These are phyloP conservation scores for Didymosphaeria variabile DNA, from an alignment of 2,329 filamentous ascomycete species.

Conservation along the genomic window DNA sequence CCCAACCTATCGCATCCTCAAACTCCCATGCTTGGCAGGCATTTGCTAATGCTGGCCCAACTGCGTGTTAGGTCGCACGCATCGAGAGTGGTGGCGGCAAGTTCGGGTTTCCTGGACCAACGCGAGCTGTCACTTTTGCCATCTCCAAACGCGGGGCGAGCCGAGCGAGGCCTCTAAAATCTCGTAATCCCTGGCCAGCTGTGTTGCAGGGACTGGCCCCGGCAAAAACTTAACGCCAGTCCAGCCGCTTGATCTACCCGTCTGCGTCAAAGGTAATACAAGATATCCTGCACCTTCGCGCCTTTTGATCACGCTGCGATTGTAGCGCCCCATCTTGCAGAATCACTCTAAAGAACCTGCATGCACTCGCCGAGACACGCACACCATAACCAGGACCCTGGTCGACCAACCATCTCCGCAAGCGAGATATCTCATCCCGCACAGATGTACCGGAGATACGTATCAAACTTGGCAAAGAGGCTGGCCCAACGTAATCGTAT, in stretches of 20 bases:
- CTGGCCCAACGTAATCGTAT: neutral
- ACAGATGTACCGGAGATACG: neutral
- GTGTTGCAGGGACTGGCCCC: neutral
- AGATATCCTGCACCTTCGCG: neutral
- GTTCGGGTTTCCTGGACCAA: neutral
- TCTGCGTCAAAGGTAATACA: conserved; percentile 4
- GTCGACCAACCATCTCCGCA: conserved; percentile 6
- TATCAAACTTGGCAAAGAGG: neutral
- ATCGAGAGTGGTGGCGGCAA: neutral
- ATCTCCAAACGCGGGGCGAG: neutral
- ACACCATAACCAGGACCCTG: neutral
- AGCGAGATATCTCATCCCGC: neutral
- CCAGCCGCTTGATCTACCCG: neutral
- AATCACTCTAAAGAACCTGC: neutral
- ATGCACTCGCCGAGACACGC: neutral
- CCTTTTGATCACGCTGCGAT: neutral
- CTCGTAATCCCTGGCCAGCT: neutral
- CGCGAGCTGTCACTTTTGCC: conserved; percentile 6
- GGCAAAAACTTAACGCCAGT: neutral
- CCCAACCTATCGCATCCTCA: neutral
- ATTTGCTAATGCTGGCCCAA: conserved; percentile 2
- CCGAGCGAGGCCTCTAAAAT: neutral
- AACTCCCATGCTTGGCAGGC: neutral
- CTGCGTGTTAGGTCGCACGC: neutral
- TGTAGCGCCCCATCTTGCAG: neutral